A percentile compares a stretch with the other conserved stretches of the same genome.
Conservation (phyloP, 768 basidiomycete genomes). For the Leucocoprinus birnbaumii region DNA sequence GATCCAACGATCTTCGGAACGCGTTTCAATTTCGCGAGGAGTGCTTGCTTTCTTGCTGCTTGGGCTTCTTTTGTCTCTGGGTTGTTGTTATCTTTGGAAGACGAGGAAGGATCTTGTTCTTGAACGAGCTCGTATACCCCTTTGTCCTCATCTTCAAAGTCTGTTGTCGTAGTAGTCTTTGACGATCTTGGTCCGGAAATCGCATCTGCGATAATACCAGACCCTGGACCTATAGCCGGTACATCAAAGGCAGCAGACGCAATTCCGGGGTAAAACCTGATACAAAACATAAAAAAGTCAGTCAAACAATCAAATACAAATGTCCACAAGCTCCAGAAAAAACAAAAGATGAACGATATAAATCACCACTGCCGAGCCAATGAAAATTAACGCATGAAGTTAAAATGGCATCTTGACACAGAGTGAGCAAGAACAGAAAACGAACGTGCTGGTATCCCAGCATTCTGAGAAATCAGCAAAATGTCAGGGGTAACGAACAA, state of each 20-base stretch:
- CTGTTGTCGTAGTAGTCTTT: slow-evolving; percentile 6
- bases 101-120: not conserved
- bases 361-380: too few species aligned
- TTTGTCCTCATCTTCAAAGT: slow-evolving; percentile 14
- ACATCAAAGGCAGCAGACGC: slow-evolving; percentile 23
- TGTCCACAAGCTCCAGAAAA: too few species aligned
- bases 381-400: too few species aligned
- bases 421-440: too few species aligned
- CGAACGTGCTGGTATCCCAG: too few species aligned
- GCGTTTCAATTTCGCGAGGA: slow-evolving; percentile 20
- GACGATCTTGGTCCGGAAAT: slow-evolving; percentile 10
- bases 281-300: not conserved
- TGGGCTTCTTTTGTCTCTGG: not conserved
- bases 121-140: slow-evolving; percentile 13
- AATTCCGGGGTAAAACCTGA: slow-evolving; percentile 49
- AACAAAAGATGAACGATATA: too few species aligned
- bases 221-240: slow-evolving; percentile 29
- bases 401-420: too few species aligned
- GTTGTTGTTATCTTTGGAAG: not conserved
- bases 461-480: too few species aligned
- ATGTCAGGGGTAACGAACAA: too few species aligned
- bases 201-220: slow-evolving; percentile 18
- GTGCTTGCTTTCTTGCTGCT: slow-evolving; percentile 7
- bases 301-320: too few species aligned
- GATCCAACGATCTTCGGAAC: slow-evolving; percentile 61